A percentile compares a stretch with the other conserved stretches of the same genome.
phyloP scores from a whole-genome alignment of 768 basidiomycete genomes.

The Pulveroboletus sp. region DNA sequence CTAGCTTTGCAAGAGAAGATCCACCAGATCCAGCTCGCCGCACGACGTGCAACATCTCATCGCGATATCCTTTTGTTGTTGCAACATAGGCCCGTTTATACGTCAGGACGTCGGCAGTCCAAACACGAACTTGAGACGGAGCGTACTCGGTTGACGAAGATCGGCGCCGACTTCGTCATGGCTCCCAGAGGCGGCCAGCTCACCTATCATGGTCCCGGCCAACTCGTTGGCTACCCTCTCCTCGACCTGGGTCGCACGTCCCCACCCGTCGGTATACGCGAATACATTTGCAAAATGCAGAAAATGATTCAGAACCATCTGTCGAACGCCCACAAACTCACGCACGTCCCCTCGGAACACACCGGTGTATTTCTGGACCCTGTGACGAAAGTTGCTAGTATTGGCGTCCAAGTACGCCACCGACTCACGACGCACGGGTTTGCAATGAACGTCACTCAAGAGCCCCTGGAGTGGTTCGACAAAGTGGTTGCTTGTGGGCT shows the following conservation, averaged over 20 bases:
- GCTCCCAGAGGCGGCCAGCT: slow-evolving; percentile 87
- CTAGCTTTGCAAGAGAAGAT: slow-evolving; percentile 68
- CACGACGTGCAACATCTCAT: slow-evolving; percentile 44
- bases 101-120: slow-evolving; percentile 84
- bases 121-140: slow-evolving; percentile 56
- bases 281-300: slow-evolving; percentile 85
- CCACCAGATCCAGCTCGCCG: slow-evolving; percentile 58
- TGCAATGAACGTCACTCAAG: slow-evolving; percentile 80
- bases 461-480: slow-evolving; percentile 84
- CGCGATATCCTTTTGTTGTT: slow-evolving; percentile 71
- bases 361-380: slow-evolving; percentile 86
- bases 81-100: slow-evolving; percentile 93
- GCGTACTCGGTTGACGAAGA: slow-evolving; percentile 53
- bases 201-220: slow-evolving; percentile 97
- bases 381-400: slow-evolving; percentile 86
- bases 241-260: slow-evolving; percentile 80
- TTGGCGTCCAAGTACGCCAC: slow-evolving; percentile 94
- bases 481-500: slow-evolving; percentile 89
- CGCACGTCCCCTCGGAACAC: slow-evolving; percentile 60
- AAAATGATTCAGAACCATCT: slow-evolving; percentile 62
- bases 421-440: slow-evolving; percentile 95
- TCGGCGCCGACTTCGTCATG: slow-evolving; percentile 85
- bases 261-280: slow-evolving; percentile 66
- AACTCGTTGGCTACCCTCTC: slow-evolving; percentile 92
- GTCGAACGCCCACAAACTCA: slow-evolving; percentile 52